Evolutionary conservation across 805 yeast genomes (phyloP).

Genomic region (Candida jianshihensis): DNA sequence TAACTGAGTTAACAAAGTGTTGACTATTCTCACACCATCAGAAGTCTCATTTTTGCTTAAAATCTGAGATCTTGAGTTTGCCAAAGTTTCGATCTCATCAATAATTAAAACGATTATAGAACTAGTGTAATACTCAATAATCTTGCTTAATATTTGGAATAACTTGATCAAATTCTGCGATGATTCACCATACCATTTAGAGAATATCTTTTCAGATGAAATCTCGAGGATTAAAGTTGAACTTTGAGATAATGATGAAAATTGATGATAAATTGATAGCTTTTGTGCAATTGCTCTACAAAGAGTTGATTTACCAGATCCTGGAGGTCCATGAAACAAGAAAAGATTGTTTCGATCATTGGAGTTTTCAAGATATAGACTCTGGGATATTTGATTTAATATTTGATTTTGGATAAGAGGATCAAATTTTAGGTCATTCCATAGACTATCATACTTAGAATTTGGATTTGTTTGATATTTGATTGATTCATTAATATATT

Average conservation of each 20-base stretch:
- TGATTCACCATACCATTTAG: slow-evolving; percentile 42
- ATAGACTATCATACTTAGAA: slow-evolving; percentile 23
- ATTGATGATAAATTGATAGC: slow-evolving; percentile 22
- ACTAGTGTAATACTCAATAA: slow-evolving; percentile 15
- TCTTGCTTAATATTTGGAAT: slow-evolving; percentile 27
- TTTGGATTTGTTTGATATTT: slow-evolving; percentile 24
- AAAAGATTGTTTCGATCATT: slow-evolving; percentile 13
- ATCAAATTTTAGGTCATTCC: slow-evolving; percentile 31
- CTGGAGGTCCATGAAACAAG: slow-evolving; percentile 38
- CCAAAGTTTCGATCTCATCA: slow-evolving; percentile 41
- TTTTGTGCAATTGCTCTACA: slow-evolving; percentile 36
- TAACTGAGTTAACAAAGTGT: slow-evolving; percentile 34
- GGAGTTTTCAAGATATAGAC: slow-evolving; percentile 8
- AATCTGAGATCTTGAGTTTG: slow-evolving; percentile 31
- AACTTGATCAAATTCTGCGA: slow-evolving; percentile 32
- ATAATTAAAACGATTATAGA: slow-evolving; percentile 30
- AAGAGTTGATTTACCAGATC: slow-evolving; percentile 39
- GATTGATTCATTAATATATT: slow-evolving; percentile 2
- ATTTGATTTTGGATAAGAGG: slow-evolving; percentile 24
- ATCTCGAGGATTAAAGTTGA: slow-evolving; percentile 32
- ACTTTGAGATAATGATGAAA: slow-evolving; percentile 7
- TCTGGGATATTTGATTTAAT: slow-evolving; percentile 15
- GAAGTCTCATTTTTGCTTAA: slow-evolving; percentile 33
- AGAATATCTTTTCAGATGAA: slow-evolving; percentile 35
- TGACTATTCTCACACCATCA: slow-evolving; percentile 37